Percentiles rank a stretch among this genome's conserved stretches.
Conservation (phyloP, 1,139 yeast species). For the Yamadazyma triangularis region DNA sequence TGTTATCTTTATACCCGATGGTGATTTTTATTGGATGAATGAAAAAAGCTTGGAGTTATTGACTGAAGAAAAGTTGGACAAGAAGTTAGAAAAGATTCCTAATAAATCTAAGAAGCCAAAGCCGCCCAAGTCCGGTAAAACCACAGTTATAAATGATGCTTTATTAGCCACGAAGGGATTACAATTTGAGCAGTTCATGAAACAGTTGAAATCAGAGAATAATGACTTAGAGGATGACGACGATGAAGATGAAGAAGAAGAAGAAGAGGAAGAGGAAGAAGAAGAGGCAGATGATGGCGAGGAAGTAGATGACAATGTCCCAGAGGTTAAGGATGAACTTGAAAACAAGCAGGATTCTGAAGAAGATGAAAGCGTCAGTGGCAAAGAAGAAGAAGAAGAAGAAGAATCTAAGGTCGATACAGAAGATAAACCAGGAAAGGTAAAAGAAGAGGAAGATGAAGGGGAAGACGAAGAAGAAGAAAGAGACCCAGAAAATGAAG, state of each 20-base stretch:
- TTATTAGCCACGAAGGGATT: constrained; percentile 36
- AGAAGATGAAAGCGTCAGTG: no score
- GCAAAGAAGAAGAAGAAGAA: no score
- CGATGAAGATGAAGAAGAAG: constrained; percentile 26
- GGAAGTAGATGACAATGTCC: constrained; percentile 15
- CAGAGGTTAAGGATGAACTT: constrained; percentile 11
- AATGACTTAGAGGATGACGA: constrained; percentile 18
- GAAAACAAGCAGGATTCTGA: constrained; percentile 12
- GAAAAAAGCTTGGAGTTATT: constrained; percentile 35
- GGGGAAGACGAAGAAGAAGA: constrained; percentile 6
- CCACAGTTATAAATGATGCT: constrained; percentile 35
- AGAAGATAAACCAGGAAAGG: constrained; percentile 3
- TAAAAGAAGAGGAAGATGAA: constrained; percentile 6
- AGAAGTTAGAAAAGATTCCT: constrained; percentile 29
- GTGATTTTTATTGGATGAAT: constrained; percentile 45
- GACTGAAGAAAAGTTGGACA: constrained; percentile 23
- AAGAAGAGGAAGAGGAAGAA: constrained; percentile 24
- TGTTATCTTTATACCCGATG: constrained; percentile 47
- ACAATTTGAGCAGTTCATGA: constrained; percentile 36
- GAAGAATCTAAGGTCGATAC: constrained; percentile 1
- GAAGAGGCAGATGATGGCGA: constrained; percentile 22
- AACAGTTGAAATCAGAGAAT: constrained; percentile 18
- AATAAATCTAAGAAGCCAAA: constrained; percentile 15
- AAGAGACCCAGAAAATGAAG: constrained; percentile 7
- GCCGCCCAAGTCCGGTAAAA: constrained; percentile 25